Percentiles rank a stretch among this genome's conserved stretches.
These are phyloP conservation scores for Mortierella antarctica DNA, from an alignment of 192 early-diverging fungal genomes.

Conservation along the genomic window DNA sequence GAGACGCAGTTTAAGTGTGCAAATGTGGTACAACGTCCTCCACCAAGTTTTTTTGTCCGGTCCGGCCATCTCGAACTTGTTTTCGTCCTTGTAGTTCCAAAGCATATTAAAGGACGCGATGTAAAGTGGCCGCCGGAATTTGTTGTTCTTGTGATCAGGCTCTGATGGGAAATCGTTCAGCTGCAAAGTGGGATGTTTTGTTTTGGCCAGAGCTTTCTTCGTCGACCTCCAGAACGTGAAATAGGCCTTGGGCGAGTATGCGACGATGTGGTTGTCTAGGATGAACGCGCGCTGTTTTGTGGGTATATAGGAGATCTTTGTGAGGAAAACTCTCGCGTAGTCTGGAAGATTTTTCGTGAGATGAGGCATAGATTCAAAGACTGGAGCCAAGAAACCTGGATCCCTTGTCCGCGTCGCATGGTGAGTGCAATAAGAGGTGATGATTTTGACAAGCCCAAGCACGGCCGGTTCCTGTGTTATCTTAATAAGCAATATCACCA, in stretches of 20 bases:
- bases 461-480: background rate
- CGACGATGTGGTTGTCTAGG: background rate
- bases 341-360: slow-evolving; percentile 1
- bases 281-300: background rate
- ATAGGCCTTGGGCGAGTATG: background rate
- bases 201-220: background rate
- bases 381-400: background rate
- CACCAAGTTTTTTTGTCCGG: background rate
- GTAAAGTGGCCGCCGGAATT: background rate
- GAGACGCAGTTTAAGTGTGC: background rate
- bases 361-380: background rate
- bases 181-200: background rate
- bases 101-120: slow-evolving; percentile 11
- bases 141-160: background rate
- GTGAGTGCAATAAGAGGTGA: slow-evolving; percentile 5
- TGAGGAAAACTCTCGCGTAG: background rate
- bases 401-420: slow-evolving; percentile 2
- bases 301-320: background rate
- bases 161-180: background rate
- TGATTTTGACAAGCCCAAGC: background rate
- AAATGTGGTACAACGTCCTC: background rate
- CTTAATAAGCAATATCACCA: background rate
- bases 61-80: background rate
- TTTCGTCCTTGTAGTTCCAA: background rate
- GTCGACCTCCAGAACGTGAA: background rate